Evolutionary conservation across 169 alveolate species (phyloP).

Genomic region (Cryptosporidium ubiquitum): DNA sequence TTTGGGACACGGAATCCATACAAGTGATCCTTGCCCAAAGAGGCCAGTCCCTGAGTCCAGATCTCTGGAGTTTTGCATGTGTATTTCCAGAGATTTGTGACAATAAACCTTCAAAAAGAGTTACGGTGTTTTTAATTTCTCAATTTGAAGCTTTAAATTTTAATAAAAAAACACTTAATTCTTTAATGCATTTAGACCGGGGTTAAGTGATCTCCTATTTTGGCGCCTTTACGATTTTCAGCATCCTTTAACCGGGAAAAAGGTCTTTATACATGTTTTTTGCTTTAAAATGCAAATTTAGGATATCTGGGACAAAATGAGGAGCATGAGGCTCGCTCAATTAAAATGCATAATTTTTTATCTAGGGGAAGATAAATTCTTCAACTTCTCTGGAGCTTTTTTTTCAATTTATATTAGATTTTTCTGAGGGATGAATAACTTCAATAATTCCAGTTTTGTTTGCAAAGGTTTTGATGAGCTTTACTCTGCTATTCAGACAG

Average conservation of each 20-base stretch:
- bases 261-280: not conserved
- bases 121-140: not conserved
- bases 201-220: conserved; percentile 61
- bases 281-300: not conserved
- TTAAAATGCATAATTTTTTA: not conserved
- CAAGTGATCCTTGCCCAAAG: conserved; percentile 50
- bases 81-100: not conserved
- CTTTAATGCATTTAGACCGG: conserved; percentile 71
- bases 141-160: not conserved
- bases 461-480: conserved; percentile 35
- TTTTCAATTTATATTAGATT: not conserved
- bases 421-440: not conserved
- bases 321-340: conserved; percentile 2
- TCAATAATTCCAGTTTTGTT: not conserved
- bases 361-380: not conserved
- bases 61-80: not conserved
- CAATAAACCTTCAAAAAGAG: conserved; percentile 5
- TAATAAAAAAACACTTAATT: not conserved
- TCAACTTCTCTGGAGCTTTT: not conserved
- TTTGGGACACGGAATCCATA: conserved; percentile 70
- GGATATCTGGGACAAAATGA: not conserved
- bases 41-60: conserved; percentile 10
- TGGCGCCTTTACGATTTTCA: conserved; percentile 71
- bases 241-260: conserved; percentile 41
- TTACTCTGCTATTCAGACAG: conserved; percentile 9